Evolutionary conservation across 306 rosid species (phyloP).

Genomic region (Geum urbanum): DNA sequence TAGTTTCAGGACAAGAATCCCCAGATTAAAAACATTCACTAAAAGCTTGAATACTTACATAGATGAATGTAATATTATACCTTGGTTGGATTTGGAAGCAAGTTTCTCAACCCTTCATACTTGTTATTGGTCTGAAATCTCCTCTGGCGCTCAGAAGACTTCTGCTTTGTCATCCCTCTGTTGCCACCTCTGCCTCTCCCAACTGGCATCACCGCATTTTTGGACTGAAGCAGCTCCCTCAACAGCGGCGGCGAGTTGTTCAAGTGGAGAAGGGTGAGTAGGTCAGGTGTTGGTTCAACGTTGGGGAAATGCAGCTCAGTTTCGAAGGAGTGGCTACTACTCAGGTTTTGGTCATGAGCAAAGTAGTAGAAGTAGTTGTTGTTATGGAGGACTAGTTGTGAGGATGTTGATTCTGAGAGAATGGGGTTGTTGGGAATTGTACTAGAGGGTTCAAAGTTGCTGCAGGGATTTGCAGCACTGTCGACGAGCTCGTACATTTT

Average conservation of each 20-base stretch:
- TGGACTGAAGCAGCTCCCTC: conserved; percentile 60
- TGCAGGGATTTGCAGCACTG: too few species aligned
- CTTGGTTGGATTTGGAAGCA: conserved; percentile 69
- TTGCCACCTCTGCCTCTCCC: conserved; percentile 42
- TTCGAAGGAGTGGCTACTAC: too few species aligned
- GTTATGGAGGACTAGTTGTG: background rate
- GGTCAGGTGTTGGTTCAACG: conserved; percentile 45
- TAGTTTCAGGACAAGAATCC: too few species aligned
- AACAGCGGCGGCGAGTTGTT: conserved; percentile 64
- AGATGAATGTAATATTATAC: too few species aligned
- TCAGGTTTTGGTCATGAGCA: background rate
- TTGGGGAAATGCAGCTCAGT: too few species aligned
- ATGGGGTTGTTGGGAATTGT: too few species aligned
- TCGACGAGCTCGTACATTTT: too few species aligned
- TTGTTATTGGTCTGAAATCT: conserved; percentile 53
- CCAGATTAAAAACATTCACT: too few species aligned
- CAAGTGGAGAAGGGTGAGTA: conserved; percentile 64
- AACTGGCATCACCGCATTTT: conserved; percentile 40
- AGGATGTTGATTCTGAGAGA: too few species aligned
- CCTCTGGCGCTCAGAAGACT: conserved; percentile 52
- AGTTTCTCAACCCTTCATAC: conserved; percentile 36
- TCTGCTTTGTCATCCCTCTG: conserved; percentile 41
- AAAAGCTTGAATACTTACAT: too few species aligned
- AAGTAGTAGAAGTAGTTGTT: too few species aligned
- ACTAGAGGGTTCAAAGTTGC: too few species aligned